These are phyloP conservation scores for Colletotrichum liriopes DNA, from an alignment of 2,329 filamentous ascomycete species.

Conservation along the genomic window DNA sequence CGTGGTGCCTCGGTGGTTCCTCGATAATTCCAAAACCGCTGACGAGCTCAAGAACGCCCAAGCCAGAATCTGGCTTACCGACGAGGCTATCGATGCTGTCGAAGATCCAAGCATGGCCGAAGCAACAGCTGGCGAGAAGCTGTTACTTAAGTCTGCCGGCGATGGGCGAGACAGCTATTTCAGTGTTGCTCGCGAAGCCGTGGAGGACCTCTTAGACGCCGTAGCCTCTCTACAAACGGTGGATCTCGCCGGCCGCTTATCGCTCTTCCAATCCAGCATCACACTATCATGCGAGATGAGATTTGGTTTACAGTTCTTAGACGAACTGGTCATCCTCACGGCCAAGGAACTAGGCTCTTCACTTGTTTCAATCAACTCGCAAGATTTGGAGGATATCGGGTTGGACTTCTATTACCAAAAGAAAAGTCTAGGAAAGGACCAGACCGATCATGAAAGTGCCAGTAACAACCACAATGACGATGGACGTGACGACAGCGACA, in stretches of 20 bases:
- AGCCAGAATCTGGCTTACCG: not conserved
- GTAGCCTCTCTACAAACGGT: not conserved
- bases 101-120: not conserved
- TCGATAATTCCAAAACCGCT: not conserved
- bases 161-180: not conserved
- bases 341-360: conserved; percentile 11
- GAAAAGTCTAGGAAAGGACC: not conserved
- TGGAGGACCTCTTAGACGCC: conserved; percentile 4
- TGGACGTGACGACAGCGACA: not conserved
- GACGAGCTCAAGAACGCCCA: conserved; percentile 4
- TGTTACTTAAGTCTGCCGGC: not conserved
- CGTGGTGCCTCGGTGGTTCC: conserved; percentile 1
- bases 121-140: not conserved
- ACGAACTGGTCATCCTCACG: conserved; percentile 5
- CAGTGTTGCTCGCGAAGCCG: not conserved
- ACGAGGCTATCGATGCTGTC: not conserved
- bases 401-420: not conserved
- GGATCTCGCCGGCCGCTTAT: conserved; percentile 8
- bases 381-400: conserved; percentile 3
- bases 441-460: conserved; percentile 1
- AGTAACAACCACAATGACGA: not conserved
- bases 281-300: conserved; percentile 10
- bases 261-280: conserved; percentile 1
- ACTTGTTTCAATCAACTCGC: not conserved
- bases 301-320: conserved; percentile 5